Evolutionary conservation across 2,329 filamentous ascomycete species (phyloP).

Genomic region (Pyrenochaeta sp.): DNA sequence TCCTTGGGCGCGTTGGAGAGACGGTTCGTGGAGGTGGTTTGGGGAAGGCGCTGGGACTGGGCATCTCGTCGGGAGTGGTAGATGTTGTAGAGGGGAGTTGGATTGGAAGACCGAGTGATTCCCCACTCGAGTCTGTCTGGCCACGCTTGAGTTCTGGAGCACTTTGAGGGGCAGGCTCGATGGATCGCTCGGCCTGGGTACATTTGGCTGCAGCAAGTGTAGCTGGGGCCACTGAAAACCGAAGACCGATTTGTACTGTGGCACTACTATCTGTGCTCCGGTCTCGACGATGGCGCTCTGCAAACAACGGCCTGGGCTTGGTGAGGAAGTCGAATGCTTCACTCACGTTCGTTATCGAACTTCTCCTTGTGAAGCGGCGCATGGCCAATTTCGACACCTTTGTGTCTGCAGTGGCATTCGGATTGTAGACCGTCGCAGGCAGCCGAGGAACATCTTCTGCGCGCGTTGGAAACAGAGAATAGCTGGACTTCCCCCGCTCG

Average conservation of each 20-base stretch:
- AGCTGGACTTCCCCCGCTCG: conserved; percentile 40
- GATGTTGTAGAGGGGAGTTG: conserved; percentile 31
- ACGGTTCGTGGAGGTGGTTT: conserved; percentile 23
- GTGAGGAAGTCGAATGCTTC: conserved; percentile 48
- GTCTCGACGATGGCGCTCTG: conserved; percentile 57
- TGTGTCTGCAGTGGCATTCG: conserved; percentile 24
- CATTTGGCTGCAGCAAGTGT: conserved; percentile 44
- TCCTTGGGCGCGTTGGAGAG: conserved; percentile 22
- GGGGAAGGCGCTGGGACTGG: conserved; percentile 27
- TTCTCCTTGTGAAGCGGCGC: conserved; percentile 40
- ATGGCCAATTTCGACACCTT: conserved; percentile 40
- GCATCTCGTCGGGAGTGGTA: conserved; percentile 19
- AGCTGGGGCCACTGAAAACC: conserved; percentile 62
- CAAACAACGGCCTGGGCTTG: conserved; percentile 49
- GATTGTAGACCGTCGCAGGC: conserved; percentile 49
- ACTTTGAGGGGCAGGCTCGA: conserved; percentile 11
- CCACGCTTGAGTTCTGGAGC: conserved; percentile 31
- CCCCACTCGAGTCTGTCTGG: conserved; percentile 32
- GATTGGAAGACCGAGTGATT: conserved; percentile 40
- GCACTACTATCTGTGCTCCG: conserved; percentile 71
- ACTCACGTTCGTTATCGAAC: conserved; percentile 48
- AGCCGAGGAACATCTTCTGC: conserved; percentile 49
- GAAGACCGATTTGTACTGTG: conserved; percentile 75
- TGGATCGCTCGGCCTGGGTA: conserved; percentile 24
- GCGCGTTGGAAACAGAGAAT: conserved; percentile 50